Conservation (phyloP, 2,329 filamentous ascomycete genomes). For the Ophiocordyceps sinensis region DNA sequence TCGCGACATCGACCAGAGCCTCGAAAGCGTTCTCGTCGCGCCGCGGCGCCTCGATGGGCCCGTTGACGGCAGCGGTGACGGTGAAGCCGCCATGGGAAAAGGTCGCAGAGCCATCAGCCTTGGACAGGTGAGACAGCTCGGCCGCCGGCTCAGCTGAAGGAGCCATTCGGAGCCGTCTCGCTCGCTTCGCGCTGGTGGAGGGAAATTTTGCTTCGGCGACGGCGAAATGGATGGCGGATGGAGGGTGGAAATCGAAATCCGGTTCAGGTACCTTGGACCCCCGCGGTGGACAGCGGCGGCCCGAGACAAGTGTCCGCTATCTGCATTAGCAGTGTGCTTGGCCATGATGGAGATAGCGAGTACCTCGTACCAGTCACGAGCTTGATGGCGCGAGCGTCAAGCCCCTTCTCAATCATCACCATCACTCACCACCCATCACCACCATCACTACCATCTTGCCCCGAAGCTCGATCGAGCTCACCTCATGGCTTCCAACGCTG, state of each 20-base stretch:
- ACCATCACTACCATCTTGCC: background rate
- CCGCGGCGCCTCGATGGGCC: conserved; percentile 77
- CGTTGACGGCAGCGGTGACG: conserved; percentile 77
- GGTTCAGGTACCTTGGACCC: too few species aligned
- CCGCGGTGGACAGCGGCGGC: too few species aligned
- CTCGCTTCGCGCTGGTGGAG: conserved; percentile 4
- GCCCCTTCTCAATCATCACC: background rate
- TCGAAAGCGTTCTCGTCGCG: conserved; percentile 88
- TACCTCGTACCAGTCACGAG: too few species aligned
- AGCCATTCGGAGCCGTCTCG: conserved; percentile 1
- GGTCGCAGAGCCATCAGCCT: conserved; percentile 66
- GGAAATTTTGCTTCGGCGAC: conserved; percentile 2
- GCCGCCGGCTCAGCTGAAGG: conserved; percentile 29
- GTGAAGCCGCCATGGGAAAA: conserved; percentile 66
- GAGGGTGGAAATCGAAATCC: too few species aligned
- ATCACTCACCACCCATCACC: too few species aligned
- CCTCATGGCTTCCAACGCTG: conserved; percentile 12
- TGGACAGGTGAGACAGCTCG: conserved; percentile 44
- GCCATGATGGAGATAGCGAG: too few species aligned
- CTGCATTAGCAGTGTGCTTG: too few species aligned
- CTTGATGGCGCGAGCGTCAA: background rate
- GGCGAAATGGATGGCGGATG: too few species aligned
- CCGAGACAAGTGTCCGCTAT: too few species aligned
- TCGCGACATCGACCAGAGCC: conserved; percentile 76
- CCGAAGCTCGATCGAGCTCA: background rate